Conservation (phyloP, 441 rosid species). For the Eruca vesicaria region DNA sequence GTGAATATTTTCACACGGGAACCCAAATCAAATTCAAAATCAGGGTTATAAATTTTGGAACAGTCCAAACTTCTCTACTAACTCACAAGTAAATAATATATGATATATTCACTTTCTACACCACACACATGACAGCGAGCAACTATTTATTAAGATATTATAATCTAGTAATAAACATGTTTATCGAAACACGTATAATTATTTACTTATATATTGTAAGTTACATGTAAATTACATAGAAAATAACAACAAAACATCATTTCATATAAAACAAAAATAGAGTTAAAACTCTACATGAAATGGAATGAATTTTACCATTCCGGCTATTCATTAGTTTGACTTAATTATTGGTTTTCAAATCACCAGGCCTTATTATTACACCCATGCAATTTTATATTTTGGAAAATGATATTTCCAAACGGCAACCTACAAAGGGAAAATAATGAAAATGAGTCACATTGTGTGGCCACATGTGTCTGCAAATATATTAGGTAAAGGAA, state of each 20-base stretch:
- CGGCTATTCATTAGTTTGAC: constrained; percentile 11
- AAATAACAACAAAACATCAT: background rate
- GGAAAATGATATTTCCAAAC: constrained; percentile 7
- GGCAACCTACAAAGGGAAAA: constrained; percentile 17
- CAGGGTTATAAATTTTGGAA: background rate
- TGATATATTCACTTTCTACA: background rate
- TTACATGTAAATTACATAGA: background rate
- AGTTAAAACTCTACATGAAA: constrained; percentile 1
- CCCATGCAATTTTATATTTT: constrained; percentile 1
- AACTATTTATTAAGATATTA: background rate
- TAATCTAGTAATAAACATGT: background rate
- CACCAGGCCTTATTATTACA: constrained; percentile 15
- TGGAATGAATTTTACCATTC: constrained; percentile 1
- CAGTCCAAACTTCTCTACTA: background rate
- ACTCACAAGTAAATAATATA: background rate
- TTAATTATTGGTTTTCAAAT: constrained; percentile 8
- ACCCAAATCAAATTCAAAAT: background rate
- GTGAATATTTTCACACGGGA: background rate
- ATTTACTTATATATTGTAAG: background rate
- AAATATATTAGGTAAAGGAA: constrained; percentile 2
- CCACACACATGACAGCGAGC: background rate
- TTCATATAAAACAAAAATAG: background rate
- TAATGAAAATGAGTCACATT: background rate
- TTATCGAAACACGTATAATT: background rate
- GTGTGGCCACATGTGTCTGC: constrained; percentile 7